Conservation (phyloP, 2,329 filamentous ascomycete genomes). For the Fusarium bulbicola region DNA sequence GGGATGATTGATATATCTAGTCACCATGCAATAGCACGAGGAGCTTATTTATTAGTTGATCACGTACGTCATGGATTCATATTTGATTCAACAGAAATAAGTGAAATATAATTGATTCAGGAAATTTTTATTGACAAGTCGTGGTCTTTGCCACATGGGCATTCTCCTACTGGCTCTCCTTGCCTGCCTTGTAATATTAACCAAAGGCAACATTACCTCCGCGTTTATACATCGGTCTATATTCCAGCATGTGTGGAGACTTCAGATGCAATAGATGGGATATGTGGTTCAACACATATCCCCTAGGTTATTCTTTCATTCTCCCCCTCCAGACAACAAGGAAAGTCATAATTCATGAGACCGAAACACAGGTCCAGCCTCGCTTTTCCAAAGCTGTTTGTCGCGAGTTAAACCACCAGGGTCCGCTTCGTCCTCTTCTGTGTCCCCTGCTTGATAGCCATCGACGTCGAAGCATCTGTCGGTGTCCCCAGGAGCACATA, state of each 20-base stretch:
- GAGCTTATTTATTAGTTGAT: too few species aligned
- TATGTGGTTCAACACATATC: background rate
- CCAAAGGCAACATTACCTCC: slow-evolving; percentile 11
- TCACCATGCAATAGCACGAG: background rate
- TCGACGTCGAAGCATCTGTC: slow-evolving; percentile 24
- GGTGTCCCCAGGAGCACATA: slow-evolving; percentile 34
- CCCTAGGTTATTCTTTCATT: background rate
- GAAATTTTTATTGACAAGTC: slow-evolving; percentile 1
- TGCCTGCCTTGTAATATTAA: background rate
- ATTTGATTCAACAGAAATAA: background rate
- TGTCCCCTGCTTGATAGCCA: slow-evolving; percentile 16
- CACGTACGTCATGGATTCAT: background rate
- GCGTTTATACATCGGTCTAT: background rate
- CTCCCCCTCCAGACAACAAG: background rate
- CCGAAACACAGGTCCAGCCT: slow-evolving; percentile 35
- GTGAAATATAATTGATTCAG: background rate
- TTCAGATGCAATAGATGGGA: background rate
- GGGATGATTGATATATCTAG: background rate
- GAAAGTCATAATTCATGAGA: slow-evolving; percentile 30
- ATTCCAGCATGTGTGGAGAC: background rate
- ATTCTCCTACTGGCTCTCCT: background rate
- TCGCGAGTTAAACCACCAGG: slow-evolving; percentile 33
- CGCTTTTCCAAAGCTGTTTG: slow-evolving; percentile 23
- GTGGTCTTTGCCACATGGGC: background rate
- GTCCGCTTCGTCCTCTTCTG: slow-evolving; percentile 21